phyloP scores from a whole-genome alignment of 23 red algal species.

The Gracilaria gracilis region DNA sequence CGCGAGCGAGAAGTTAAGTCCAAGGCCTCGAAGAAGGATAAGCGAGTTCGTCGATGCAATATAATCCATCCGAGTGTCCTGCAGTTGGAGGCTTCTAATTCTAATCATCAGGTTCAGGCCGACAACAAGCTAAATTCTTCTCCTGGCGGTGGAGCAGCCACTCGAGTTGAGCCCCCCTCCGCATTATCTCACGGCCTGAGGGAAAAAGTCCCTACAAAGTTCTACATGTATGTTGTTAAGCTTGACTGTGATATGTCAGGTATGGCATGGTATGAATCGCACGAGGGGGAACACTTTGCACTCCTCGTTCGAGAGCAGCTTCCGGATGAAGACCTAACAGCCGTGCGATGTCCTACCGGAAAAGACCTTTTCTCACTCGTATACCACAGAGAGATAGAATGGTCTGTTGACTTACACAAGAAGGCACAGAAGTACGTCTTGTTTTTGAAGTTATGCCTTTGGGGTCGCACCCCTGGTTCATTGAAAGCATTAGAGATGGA shows the following conservation, averaged over 20 bases:
- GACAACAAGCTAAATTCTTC: background rate
- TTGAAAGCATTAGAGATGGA: constrained; percentile 19
- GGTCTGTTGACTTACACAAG: constrained; percentile 19
- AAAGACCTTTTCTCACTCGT: constrained; percentile 10
- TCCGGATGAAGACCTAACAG: constrained; percentile 29
- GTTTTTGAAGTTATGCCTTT: constrained; percentile 47
- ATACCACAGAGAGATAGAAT: constrained; percentile 28
- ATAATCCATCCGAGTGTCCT: constrained; percentile 45
- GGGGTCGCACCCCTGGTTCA: constrained; percentile 56
- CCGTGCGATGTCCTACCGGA: constrained; percentile 50
- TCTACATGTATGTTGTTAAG: constrained; percentile 28
- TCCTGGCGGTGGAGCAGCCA: background rate
- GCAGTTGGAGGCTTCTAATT: constrained; percentile 25
- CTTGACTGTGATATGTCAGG: constrained; percentile 25
- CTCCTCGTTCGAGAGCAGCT: constrained; percentile 29
- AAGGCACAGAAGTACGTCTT: constrained; percentile 59
- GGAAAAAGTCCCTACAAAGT: background rate
- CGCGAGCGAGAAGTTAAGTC: background rate
- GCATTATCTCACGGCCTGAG: background rate
- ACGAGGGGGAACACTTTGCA: background rate
- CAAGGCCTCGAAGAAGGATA: constrained; percentile 64
- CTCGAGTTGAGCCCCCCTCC: background rate
- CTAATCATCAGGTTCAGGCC: too few species aligned
- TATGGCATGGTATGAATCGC: constrained; percentile 12
- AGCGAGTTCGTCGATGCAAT: constrained; percentile 43